These are phyloP conservation scores for Cynanchum wilfordii DNA, from an alignment of 257 asterid genomes.

Conservation along the genomic window DNA sequence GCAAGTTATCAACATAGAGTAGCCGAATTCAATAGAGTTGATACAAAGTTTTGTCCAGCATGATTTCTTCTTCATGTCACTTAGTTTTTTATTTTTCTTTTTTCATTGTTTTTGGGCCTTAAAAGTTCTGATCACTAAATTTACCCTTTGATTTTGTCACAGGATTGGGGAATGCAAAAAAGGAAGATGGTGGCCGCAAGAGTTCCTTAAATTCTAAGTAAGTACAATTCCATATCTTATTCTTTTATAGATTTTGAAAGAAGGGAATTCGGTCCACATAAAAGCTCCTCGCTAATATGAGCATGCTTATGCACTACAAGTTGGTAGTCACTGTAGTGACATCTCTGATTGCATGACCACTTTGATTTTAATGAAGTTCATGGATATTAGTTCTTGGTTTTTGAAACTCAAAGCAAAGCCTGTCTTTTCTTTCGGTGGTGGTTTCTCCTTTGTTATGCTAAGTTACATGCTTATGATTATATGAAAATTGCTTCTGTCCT, in stretches of 20 bases:
- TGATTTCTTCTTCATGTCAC: not conserved
- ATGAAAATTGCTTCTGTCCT: not conserved
- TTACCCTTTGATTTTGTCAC: slow-evolving; percentile 14
- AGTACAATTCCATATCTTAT: slow-evolving; percentile 23
- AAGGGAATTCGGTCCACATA: not conserved
- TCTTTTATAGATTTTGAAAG: not conserved
- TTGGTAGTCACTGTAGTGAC: not conserved
- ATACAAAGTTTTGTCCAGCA: too few relatives aligned
- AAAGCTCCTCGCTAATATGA: not conserved
- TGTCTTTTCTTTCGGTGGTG: too few relatives aligned
- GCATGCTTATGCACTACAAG: not conserved
- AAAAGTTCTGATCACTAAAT: not conserved
- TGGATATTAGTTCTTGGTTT: not conserved
- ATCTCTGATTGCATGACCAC: too few relatives aligned
- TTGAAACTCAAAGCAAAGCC: not conserved
- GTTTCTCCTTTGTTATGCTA: not conserved
- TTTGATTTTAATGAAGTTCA: not conserved
- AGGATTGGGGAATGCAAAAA: slow-evolving; percentile 36
- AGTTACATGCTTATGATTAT: not conserved
- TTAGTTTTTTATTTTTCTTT: not conserved
- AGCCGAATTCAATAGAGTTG: not conserved
- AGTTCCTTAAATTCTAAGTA: slow-evolving; percentile 39
- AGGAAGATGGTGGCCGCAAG: slow-evolving; percentile 18
- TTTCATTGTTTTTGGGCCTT: not conserved
- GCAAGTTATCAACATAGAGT: not conserved